phyloP scores from a whole-genome alignment of 148 eudicot genomes.

The Polygonum aviculare region DNA sequence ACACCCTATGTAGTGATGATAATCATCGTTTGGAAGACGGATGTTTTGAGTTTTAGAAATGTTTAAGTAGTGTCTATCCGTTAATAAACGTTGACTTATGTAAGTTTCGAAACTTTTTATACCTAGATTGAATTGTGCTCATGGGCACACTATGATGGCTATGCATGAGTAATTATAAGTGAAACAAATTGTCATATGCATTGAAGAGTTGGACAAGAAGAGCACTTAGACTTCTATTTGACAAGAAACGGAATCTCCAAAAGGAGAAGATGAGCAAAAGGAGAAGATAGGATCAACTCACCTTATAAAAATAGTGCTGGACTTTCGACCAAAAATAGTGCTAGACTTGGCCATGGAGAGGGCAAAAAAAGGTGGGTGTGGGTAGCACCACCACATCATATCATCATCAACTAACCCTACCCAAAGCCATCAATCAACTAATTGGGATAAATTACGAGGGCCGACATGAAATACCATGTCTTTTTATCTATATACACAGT shows the following conservation, averaged over 20 bases:
- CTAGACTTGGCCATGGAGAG: background rate
- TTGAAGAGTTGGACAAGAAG: background rate
- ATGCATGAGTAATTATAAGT: background rate
- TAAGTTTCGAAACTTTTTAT: background rate
- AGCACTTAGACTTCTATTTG: background rate
- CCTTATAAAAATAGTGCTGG: too few species aligned
- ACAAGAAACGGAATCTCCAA: background rate
- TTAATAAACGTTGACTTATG: background rate
- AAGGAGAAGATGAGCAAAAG: background rate
- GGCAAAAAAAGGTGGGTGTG: background rate
- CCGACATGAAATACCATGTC: background rate
- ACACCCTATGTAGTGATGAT: too few species aligned
- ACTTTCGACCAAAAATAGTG: background rate
- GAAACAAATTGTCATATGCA: background rate
- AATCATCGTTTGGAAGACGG: too few species aligned
- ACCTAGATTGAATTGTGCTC: background rate
- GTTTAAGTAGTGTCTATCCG: too few species aligned
- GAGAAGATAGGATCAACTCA: background rate
- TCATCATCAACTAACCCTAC: background rate
- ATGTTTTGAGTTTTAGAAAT: too few species aligned
- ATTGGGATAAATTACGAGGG: background rate
- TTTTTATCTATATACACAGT: background rate
- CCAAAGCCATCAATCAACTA: background rate
- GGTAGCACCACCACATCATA: constrained; percentile 6
- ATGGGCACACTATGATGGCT: background rate